Base-by-base conservation (phyloP, 1,284 basidiomycete genomes). In the Caloboletus firmus region DNA sequence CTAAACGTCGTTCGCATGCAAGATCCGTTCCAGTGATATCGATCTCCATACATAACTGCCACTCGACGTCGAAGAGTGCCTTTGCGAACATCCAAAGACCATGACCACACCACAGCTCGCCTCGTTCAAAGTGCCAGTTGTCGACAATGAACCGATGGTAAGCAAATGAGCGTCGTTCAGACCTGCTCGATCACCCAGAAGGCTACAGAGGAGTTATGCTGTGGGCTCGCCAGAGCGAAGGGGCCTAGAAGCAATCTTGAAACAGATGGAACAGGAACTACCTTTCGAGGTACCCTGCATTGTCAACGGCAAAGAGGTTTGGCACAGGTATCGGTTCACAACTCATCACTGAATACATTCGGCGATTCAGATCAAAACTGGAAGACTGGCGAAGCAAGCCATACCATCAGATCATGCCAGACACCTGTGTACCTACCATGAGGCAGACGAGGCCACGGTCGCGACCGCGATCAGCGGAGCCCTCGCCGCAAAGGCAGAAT, bases 131-230 rank as follows among this genome's bases (percentile, higher is more conserved):
- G 80, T 91, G 52, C 93, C 93, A 37, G 79, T 74, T 34, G 81
- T 93, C 68, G 81, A 89, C 55, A 98, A 98, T 87, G 95, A 97
- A 76, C 89, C 91, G 48, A 90, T 96, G 90, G 92, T 93, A 64
- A 66, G 80, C 71, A 26, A 35, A 37, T 6, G 47, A 30, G 9
- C 5, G 15, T 24, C 17, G n/a, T 43, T 49, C 20, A 18, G 20
- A 34, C 9, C 24, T 20, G 17, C n/a, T 49, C 24, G 10, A 41
- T 52, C 15, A 34, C 51, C 52, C 46, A 55, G 12, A 39, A 37
- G 37, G 36, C 34, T 9, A 42, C 58, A 76, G 74, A 72, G 77
- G 68, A 75, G 82, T 59, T 99, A 98, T 77, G 84, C 83, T 12
- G 83, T 85, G 42, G 91, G 87, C 57, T 92, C 93, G 2, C 70